phyloP scores from a whole-genome alignment of 192 early-diverging fungal species.

The Backusella liffmaniae region DNA sequence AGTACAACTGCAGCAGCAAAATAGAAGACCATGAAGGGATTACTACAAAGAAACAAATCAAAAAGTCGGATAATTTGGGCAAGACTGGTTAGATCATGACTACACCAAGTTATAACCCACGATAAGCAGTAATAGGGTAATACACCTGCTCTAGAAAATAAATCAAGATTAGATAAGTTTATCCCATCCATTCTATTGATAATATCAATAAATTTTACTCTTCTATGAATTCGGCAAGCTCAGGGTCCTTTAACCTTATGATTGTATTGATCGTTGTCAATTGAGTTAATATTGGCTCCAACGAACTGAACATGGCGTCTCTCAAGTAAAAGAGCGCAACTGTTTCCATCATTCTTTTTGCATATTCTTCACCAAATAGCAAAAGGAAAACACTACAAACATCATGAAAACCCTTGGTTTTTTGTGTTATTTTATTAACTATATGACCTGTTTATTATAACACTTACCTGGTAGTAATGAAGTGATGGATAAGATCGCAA shows the following conservation, averaged over 20 bases:
- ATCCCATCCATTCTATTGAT: background rate
- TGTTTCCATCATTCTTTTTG: slow-evolving; percentile 39
- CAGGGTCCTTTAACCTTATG: slow-evolving; percentile 42
- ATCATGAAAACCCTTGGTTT: slow-evolving; percentile 53
- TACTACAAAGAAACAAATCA: slow-evolving; percentile 50
- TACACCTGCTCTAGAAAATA: slow-evolving; percentile 34
- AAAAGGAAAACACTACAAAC: slow-evolving; percentile 47
- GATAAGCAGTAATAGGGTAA: slow-evolving; percentile 53
- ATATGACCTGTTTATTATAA: background rate
- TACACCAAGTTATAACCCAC: slow-evolving; percentile 65
- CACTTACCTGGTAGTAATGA: slow-evolving; percentile 52
- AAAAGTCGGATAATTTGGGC: slow-evolving; percentile 44
- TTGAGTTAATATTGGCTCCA: slow-evolving; percentile 49
- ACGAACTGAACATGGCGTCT: slow-evolving; percentile 52
- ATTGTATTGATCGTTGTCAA: slow-evolving; percentile 41
- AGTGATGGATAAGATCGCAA: slow-evolving; percentile 45
- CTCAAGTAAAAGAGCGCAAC: slow-evolving; percentile 53
- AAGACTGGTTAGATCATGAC: slow-evolving; percentile 49
- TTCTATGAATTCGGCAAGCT: slow-evolving; percentile 42
- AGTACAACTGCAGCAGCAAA: slow-evolving; percentile 49
- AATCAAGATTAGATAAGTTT: background rate
- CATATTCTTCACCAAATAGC: slow-evolving; percentile 40
- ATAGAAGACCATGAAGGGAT: slow-evolving; percentile 52
- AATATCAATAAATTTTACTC: slow-evolving; percentile 25
- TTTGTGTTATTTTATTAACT: background rate